Evolutionary conservation across 2,329 filamentous ascomycete genomes (phyloP).

Genomic region (Hypoxylon sp.): DNA sequence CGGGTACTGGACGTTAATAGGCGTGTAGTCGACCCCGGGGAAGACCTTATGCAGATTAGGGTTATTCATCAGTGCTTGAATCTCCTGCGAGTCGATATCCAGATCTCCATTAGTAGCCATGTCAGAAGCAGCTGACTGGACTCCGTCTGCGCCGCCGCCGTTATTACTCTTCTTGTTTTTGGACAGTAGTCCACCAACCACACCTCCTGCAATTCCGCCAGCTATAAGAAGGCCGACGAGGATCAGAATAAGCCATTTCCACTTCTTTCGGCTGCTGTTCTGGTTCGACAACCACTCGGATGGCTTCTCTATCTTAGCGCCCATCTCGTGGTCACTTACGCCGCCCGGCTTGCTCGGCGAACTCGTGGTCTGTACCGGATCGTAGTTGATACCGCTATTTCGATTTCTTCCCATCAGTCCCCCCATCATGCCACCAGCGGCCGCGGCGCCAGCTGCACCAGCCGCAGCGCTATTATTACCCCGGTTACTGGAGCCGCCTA

Average conservation of each 20-base stretch:
- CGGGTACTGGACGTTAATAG: slow-evolving; percentile 90
- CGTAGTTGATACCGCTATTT: slow-evolving; percentile 66
- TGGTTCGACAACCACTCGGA: slow-evolving; percentile 73
- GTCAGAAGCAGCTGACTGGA: slow-evolving; percentile 71
- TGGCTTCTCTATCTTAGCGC: slow-evolving; percentile 67
- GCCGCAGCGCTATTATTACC: slow-evolving; percentile 60
- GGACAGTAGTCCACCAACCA: slow-evolving; percentile 62
- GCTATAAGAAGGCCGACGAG: slow-evolving; percentile 74
- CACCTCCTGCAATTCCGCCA: slow-evolving; percentile 79
- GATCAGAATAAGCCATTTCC: slow-evolving; percentile 77
- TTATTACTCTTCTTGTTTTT: slow-evolving; percentile 61
- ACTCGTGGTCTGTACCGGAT: slow-evolving; percentile 61
- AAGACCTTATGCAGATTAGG: slow-evolving; percentile 89
- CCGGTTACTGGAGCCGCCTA: slow-evolving; percentile 62
- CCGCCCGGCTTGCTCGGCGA: slow-evolving; percentile 52
- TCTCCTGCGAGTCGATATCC: slow-evolving; percentile 79
- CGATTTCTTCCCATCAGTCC: slow-evolving; percentile 55
- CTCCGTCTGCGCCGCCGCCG: slow-evolving; percentile 49
- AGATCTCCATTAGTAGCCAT: slow-evolving; percentile 75
- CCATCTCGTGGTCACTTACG: slow-evolving; percentile 54
- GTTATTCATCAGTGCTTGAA: slow-evolving; percentile 86
- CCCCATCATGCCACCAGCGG: slow-evolving; percentile 58
- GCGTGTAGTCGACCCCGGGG: slow-evolving; percentile 95
- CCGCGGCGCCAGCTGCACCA: slow-evolving; percentile 60
- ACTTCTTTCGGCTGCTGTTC: slow-evolving; percentile 71